phyloP scores from a whole-genome alignment of 163 green algal genomes.

The Scenedesmus sp. region DNA sequence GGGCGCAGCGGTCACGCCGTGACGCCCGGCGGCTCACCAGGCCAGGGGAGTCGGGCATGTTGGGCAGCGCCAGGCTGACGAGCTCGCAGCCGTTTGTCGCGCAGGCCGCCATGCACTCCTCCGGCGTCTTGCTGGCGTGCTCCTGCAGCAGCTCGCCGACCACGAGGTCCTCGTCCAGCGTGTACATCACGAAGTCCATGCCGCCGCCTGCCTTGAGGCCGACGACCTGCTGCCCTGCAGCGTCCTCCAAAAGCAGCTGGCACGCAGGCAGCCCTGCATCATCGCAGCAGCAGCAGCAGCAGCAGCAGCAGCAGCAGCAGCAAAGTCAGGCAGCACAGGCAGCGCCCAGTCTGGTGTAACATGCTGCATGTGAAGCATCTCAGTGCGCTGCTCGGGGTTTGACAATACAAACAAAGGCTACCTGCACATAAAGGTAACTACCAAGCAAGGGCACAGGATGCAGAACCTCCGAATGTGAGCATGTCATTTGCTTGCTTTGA shows the following conservation, averaged over 20 bases:
- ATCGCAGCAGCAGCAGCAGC: neutral
- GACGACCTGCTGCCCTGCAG: neutral
- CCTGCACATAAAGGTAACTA: too few relatives aligned
- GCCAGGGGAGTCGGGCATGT: neutral
- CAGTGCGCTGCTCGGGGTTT: too few relatives aligned
- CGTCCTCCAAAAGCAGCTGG: slow-evolving; percentile 22
- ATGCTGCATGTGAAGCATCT: neutral
- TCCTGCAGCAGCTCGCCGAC: neutral
- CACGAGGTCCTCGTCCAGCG: neutral
- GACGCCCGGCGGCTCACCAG: neutral
- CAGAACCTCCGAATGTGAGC: too few relatives aligned
- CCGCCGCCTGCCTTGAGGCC: neutral
- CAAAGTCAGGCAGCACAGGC: too few relatives aligned
- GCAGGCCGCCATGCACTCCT: neutral
- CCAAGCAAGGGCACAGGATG: too few relatives aligned
- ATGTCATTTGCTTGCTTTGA: too few relatives aligned
- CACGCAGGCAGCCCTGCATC: neutral
- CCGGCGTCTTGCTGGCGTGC: neutral
- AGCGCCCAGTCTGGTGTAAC: neutral
- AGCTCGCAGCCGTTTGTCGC: neutral
- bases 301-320: slow-evolving; percentile 1
- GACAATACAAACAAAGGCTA: too few relatives aligned
- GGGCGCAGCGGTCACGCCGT: too few relatives aligned
- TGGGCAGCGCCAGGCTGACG: neutral
- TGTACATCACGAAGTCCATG: neutral